Percentiles rank a stretch among this genome's conserved stretches.
These are phyloP conservation scores for Naganishia sp. DNA, from an alignment of 1,284 basidiomycete genomes.

Conservation along the genomic window DNA sequence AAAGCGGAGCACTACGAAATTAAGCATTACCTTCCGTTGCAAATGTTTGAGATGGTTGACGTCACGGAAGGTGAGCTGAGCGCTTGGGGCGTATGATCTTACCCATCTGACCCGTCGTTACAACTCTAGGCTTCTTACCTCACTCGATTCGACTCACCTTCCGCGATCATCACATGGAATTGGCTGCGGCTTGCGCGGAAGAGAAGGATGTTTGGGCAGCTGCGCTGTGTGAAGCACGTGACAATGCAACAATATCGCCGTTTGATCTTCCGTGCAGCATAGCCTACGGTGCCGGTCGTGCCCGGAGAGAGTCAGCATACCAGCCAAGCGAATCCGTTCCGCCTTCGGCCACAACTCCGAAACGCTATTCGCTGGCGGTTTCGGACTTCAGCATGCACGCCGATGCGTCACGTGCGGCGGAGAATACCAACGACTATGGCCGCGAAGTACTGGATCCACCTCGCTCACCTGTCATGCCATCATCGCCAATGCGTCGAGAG, in stretches of 20 bases:
- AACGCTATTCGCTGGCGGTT: constrained; percentile 41
- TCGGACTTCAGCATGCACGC: constrained; percentile 14
- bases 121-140: constrained; percentile 65
- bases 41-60: constrained; percentile 70
- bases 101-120: not conserved
- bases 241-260: constrained; percentile 47
- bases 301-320: constrained; percentile 36
- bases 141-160: constrained; percentile 74
- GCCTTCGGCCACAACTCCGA: constrained; percentile 34
- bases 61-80: constrained; percentile 63
- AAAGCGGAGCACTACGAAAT: constrained; percentile 80
- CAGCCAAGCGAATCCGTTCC: constrained; percentile 6
- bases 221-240: constrained; percentile 59
- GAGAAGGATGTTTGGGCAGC: constrained; percentile 83
- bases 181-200: constrained; percentile 71
- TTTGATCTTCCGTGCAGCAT: constrained; percentile 52
- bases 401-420: constrained; percentile 10
- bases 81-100: constrained; percentile 26
- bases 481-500: constrained; percentile 35
- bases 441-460: constrained; percentile 28
- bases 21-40: constrained; percentile 78
- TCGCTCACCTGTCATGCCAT: constrained; percentile 33
- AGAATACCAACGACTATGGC: constrained; percentile 36
- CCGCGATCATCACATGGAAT: constrained; percentile 70
- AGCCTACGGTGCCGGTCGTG: constrained; percentile 37